phyloP scores from a whole-genome alignment of 495 filamentous ascomycete species.

The Neurospora sp. region DNA sequence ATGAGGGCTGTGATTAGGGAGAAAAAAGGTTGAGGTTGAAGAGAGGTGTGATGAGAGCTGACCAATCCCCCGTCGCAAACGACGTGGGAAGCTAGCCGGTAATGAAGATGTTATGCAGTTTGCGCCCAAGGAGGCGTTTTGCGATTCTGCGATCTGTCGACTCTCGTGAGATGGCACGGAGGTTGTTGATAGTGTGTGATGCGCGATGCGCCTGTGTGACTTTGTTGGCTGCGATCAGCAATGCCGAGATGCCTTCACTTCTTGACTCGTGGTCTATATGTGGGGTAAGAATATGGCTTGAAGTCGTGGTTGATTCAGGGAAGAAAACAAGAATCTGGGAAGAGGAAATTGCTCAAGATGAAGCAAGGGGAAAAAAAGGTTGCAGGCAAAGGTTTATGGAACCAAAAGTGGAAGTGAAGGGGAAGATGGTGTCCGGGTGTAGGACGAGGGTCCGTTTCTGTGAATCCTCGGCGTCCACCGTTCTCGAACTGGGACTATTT shows the following conservation, averaged over 20 bases:
- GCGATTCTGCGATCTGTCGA: neutral
- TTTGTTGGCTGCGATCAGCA: neutral
- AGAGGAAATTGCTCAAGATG: neutral
- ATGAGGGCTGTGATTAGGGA: neutral
- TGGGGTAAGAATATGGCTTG: neutral
- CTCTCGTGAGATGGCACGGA: neutral
- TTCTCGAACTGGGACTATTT: neutral
- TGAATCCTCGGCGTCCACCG: neutral
- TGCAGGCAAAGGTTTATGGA: neutral
- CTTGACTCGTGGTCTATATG: neutral
- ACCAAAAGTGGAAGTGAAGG: neutral
- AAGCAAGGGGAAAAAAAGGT: neutral
- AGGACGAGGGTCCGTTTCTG: neutral
- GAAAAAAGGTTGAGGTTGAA: neutral
- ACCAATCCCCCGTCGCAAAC: neutral
- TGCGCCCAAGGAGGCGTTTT: neutral
- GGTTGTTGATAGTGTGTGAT: neutral
- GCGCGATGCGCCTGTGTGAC: neutral
- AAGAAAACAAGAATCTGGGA: neutral
- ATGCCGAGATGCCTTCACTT: neutral
- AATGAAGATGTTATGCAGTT: neutral
- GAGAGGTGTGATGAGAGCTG: neutral
- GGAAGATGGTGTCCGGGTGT: neutral
- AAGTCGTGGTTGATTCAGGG: neutral
- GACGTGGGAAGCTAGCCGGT: neutral